phyloP scores from a whole-genome alignment of 176 grass and related monocot species.

The Zoysia pacifica region DNA sequence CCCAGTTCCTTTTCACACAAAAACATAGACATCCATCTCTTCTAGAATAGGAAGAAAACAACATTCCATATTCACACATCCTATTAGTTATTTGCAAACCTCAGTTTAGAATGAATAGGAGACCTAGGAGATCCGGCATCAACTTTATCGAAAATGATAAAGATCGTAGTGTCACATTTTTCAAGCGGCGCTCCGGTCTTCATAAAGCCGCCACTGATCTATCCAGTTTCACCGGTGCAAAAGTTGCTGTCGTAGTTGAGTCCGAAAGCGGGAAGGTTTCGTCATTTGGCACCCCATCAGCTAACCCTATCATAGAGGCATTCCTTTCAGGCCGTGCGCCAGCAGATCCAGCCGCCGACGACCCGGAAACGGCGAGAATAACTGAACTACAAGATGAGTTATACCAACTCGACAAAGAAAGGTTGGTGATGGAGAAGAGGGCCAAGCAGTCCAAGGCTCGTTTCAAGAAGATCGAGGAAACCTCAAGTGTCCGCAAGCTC shows the following conservation, averaged over 20 bases:
- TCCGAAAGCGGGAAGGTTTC: neutral
- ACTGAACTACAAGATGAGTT: too few relatives aligned
- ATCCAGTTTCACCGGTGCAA: neutral
- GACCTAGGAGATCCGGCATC: neutral
- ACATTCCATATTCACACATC: too few relatives aligned
- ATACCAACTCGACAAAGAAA: neutral
- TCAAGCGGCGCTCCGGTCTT: neutral
- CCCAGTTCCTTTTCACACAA: too few relatives aligned
- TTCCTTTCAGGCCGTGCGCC: neutral
- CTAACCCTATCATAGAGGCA: neutral
- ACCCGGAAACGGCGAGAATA: too few relatives aligned
- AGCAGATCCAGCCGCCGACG: too few relatives aligned
- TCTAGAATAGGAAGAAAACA: too few relatives aligned
- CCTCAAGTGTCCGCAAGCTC: neutral
- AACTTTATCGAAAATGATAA: neutral
- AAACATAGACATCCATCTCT: too few relatives aligned
- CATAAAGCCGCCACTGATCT: neutral
- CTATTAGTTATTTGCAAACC: too few relatives aligned
- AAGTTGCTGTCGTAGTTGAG: neutral
- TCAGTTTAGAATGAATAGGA: neutral
- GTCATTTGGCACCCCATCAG: conserved; percentile 1
- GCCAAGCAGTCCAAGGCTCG: neutral
- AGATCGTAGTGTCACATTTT: neutral
- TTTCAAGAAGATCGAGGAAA: neutral
- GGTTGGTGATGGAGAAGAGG: neutral